Conservation (phyloP, 2,329 filamentous ascomycete species). For the Arthrobotrys conoides region DNA sequence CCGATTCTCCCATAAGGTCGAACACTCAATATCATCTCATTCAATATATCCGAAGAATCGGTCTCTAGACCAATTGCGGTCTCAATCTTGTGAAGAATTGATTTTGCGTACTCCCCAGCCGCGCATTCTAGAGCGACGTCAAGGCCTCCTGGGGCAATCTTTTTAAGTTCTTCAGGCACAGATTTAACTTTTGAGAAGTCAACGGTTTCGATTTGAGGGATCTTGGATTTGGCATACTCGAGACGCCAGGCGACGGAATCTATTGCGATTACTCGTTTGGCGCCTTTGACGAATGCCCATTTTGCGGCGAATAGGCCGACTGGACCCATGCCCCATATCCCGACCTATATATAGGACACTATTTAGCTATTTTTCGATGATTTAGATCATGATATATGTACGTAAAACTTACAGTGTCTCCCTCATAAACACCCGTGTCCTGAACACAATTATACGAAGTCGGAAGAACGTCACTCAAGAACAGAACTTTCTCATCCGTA, state of each 20-base stretch:
- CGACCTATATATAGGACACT: conserved; percentile 8
- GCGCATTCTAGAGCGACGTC: conserved; percentile 81
- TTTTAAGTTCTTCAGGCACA: conserved; percentile 74
- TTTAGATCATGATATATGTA: conserved; percentile 68
- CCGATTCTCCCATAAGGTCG: conserved; percentile 80
- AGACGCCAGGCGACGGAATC: conserved; percentile 79
- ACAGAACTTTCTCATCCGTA: conserved; percentile 84
- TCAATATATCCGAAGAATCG: conserved; percentile 83
- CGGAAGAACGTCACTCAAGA: conserved; percentile 82
- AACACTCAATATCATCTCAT: conserved; percentile 83
- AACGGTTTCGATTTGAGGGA: conserved; percentile 77
- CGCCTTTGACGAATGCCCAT: conserved; percentile 76
- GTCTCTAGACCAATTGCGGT: conserved; percentile 80
- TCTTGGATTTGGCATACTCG: conserved; percentile 76
- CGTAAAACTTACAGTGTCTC: conserved; percentile 74
- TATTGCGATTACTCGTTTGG: conserved; percentile 81
- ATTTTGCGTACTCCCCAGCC: conserved; percentile 75
- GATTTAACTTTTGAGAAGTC: conserved; percentile 75
- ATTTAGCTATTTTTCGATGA: neutral
- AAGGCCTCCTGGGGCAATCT: conserved; percentile 80
- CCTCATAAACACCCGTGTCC: conserved; percentile 76
- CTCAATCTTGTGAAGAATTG: conserved; percentile 70
- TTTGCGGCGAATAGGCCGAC: conserved; percentile 84
- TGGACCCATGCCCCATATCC: conserved; percentile 77
- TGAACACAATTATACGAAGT: conserved; percentile 84